Conservation (phyloP, 306 rosid species). For the Myrica gale region DNA sequence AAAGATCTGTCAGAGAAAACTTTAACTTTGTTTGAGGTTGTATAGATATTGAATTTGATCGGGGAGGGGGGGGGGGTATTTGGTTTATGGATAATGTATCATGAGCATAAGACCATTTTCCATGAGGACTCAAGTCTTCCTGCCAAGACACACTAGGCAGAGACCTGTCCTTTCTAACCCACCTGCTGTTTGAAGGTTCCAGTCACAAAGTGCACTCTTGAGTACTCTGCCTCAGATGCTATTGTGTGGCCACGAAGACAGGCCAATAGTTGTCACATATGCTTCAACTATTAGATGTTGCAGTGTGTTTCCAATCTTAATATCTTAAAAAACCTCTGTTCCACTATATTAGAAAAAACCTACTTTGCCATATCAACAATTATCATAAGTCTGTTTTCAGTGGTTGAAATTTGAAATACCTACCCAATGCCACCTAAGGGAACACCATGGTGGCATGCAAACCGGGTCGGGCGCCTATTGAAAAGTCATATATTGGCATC, state of each 20-base stretch:
- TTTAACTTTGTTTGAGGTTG: not conserved
- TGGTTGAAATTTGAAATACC: constrained; percentile 20
- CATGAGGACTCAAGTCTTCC: not conserved
- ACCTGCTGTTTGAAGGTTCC: not conserved
- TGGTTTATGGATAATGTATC: not conserved
- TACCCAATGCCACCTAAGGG: constrained; percentile 97
- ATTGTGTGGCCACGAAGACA: not conserved
- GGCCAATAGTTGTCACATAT: not conserved
- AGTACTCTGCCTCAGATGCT: not conserved
- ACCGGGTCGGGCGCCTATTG: constrained; percentile 31
- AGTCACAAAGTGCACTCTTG: not conserved
- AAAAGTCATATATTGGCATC: constrained; percentile 6
- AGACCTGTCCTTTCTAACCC: not conserved
- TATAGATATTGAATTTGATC: not conserved
- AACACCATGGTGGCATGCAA: constrained; percentile 62
- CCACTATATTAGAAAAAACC: constrained; percentile 1
- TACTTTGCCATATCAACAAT: constrained; percentile 5
- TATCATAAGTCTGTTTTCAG: not conserved
- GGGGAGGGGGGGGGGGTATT: not conserved
- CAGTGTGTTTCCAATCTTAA: not conserved
- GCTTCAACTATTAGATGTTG: not conserved
- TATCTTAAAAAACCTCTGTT: not conserved
- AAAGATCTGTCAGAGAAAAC: not conserved
- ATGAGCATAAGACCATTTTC: not conserved
- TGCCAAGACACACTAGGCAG: not conserved